These are phyloP conservation scores for Pythium utonaiense DNA, from an alignment of 352 stramenopile species.

Conservation along the genomic window DNA sequence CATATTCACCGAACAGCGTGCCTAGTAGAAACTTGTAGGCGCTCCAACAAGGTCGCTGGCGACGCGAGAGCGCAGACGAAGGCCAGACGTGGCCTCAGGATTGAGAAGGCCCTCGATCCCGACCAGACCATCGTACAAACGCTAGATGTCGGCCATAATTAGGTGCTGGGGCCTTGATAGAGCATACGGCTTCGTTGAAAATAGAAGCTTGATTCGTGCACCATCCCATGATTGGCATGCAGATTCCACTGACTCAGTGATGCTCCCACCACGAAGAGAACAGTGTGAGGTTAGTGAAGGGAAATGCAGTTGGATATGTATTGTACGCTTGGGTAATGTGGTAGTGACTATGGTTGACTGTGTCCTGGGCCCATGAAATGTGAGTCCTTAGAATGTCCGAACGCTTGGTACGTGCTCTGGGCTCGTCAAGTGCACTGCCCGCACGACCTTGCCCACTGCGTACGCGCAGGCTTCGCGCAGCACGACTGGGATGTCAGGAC, in stretches of 20 bases:
- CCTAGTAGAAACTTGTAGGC: not conserved
- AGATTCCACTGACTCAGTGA: too few species aligned
- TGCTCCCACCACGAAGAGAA: too few species aligned
- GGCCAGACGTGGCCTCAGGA: not conserved
- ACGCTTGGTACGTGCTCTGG: constrained; percentile 38
- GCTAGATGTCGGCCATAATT: not conserved
- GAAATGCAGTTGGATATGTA: too few species aligned
- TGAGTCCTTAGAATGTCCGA: constrained; percentile 36
- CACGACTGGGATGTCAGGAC: constrained; percentile 70
- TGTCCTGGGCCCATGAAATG: not conserved
- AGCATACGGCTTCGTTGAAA: not conserved
- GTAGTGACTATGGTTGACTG: not conserved
- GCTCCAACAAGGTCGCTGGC: not conserved
- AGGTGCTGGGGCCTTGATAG: not conserved
- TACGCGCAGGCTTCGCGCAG: constrained; percentile 62
- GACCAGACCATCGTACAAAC: not conserved
- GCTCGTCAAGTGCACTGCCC: constrained; percentile 45
- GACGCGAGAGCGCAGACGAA: not conserved
- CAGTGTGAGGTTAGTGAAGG: too few species aligned
- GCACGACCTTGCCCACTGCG: constrained; percentile 65
- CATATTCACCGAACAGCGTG: not conserved
- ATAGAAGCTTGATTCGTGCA: not conserved
- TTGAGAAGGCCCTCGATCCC: not conserved
- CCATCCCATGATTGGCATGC: not conserved
- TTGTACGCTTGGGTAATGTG: constrained; percentile 5